Evolutionary conservation across 768 basidiomycete species (phyloP), one percentile per base, ranked within the genome.

Genomic region (Rhizopogon salebrosus): DNA sequence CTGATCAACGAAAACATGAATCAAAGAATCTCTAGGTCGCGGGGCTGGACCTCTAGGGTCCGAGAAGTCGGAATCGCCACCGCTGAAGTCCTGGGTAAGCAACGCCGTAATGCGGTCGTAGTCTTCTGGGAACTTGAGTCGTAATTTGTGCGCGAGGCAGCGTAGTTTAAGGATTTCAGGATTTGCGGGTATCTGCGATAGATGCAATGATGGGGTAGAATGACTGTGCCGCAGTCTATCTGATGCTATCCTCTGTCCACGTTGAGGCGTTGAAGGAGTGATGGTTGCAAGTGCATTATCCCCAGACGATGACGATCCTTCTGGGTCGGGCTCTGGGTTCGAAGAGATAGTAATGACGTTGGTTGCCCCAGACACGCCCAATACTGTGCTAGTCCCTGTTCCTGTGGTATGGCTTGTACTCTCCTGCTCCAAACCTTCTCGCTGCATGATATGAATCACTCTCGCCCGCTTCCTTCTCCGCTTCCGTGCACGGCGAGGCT

Each of bases 101-200:
- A 68, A 53, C 8, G 43, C n/a, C 24, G 69, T 68, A 26, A 68
- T 57, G 29, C 64, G 63, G 7, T 63, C 69, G 51, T 63, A 62
- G 35, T 86, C 80, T 55, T 79, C 75, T 18, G 81, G 81, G 64
- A 83, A 86, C 35, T 76, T 69, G 55, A 77, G 70, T 41, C 78
- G 74, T 46, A 86, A 66, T 59, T 82, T 80, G 56, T 76, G 75
- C 9, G 82, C 81, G 7, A 86, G 72, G 51, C 75, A 66, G 13
- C 83, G 74, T 31, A 86, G 60, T 49, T 80, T 79, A 7, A 77
- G 65, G 14, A 76, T 74, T 18, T 72, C 74, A 3, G 76, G 74
- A 55, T 80, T 78, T 45, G 75, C 67, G 5, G 76, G 71, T 54
- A 73, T 68, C 46, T 70, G 69, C 48, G 65, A 54, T 38, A 73